These are phyloP conservation scores for Acanthamoeba lenticulata DNA, from an alignment of 208 protist species.

Conservation along the genomic window DNA sequence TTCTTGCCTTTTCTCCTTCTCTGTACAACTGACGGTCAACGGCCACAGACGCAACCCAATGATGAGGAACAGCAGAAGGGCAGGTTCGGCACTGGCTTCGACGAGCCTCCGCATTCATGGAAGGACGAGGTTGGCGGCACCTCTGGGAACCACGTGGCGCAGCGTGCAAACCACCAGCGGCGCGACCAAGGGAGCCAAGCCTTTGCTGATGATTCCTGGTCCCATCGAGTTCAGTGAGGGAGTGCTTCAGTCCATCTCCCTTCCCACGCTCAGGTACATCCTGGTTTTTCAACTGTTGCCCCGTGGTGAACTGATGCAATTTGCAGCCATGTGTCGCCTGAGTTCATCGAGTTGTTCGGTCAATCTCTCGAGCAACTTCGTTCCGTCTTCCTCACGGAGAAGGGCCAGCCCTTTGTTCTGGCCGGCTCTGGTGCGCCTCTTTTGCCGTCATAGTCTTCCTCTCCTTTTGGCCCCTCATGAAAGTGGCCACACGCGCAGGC, in stretches of 20 bases:
- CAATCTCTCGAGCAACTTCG: slow-evolving; percentile 66
- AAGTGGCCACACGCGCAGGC: not conserved
- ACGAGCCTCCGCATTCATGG: not conserved
- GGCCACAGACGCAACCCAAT: too few species aligned
- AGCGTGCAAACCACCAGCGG: not conserved
- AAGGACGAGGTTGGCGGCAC: not conserved
- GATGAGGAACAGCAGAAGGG: not conserved
- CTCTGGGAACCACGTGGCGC: not conserved
- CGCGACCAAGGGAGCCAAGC: not conserved
- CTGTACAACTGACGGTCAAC: too few species aligned
- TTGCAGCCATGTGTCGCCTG: slow-evolving; percentile 65
- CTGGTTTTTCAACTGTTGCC: not conserved
- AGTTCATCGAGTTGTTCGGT: slow-evolving; percentile 71
- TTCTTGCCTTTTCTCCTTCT: not conserved
- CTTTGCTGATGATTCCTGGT: slow-evolving; percentile 72
- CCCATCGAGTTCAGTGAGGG: slow-evolving; percentile 67
- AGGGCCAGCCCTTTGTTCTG: slow-evolving; percentile 70
- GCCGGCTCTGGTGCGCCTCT: slow-evolving; percentile 51
- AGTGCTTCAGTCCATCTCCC: slow-evolving; percentile 12
- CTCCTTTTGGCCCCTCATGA: not conserved
- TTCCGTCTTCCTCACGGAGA: slow-evolving; percentile 63
- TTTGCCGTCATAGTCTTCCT: not conserved
- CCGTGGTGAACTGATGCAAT: not conserved
- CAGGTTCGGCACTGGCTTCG: not conserved
- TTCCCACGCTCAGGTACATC: not conserved